Percentiles rank a stretch among this genome's conserved stretches.
Conservation (phyloP, 139 green algal genomes). For the Zygnema circumcarinatum region DNA sequence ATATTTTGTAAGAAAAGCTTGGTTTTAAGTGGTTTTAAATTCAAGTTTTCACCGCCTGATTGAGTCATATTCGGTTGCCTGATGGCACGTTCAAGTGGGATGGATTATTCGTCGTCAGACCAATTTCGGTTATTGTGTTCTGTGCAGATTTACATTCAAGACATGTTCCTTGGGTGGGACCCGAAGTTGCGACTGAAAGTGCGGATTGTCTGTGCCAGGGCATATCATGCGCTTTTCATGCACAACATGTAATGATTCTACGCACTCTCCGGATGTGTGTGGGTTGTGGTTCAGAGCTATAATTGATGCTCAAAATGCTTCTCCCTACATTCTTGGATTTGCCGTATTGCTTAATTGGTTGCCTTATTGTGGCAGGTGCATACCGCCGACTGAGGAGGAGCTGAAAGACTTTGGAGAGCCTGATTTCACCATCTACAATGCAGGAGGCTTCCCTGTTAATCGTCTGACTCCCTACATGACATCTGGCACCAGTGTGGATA, state of each 20-base stretch:
- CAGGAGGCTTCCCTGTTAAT: constrained; percentile 85
- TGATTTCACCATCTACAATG: constrained; percentile 96
- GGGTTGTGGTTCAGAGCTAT: background rate
- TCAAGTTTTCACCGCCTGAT: no score
- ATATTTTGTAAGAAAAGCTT: background rate
- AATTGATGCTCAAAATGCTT: background rate
- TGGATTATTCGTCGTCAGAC: no score
- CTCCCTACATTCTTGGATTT: background rate
- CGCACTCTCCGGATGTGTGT: background rate
- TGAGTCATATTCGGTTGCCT: no score
- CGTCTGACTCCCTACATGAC: constrained; percentile 85
- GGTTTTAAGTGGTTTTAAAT: no score
- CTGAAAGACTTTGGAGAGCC: constrained; percentile 79
- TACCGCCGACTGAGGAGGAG: constrained; percentile 77
- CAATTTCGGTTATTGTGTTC: no score
- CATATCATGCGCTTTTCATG: constrained; percentile 97
- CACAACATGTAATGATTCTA: constrained; percentile 85
- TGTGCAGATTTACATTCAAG: constrained; percentile 57
- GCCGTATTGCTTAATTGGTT: background rate
- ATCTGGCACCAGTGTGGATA: constrained; percentile 78
- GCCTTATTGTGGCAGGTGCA: constrained; percentile 57
- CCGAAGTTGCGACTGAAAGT: constrained; percentile 51
- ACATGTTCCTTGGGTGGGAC: constrained; percentile 53
- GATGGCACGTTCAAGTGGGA: no score
- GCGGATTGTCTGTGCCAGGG: constrained; percentile 73